Evolutionary conservation across 2,329 filamentous ascomycete genomes (phyloP).

Genomic region (Ophiognomonia clavigignenti-juglandacearum): DNA sequence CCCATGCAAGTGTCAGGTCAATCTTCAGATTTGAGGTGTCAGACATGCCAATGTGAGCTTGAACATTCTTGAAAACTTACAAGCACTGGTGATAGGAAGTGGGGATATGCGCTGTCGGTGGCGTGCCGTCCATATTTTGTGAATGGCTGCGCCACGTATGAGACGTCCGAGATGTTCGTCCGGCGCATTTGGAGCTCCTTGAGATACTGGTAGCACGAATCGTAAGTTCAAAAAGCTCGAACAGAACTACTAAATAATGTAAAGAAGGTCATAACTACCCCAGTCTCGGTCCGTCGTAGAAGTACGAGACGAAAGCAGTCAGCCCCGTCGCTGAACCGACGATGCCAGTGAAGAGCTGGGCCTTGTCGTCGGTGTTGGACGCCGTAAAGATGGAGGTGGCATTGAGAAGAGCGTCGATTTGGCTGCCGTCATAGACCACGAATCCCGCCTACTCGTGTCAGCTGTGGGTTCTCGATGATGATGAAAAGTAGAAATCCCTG

Average conservation of each 20-base stretch:
- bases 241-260: too few species aligned
- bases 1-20: too few species aligned
- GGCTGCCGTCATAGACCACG: conserved; percentile 11
- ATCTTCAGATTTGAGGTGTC: too few species aligned
- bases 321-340: conserved; percentile 13
- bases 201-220: conserved; percentile 9
- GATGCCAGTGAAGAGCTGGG: conserved; percentile 24
- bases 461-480: too few species aligned
- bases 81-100: conserved; percentile 22
- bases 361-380: conserved; percentile 23
- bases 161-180: conserved; percentile 17
- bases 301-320: conserved; percentile 19
- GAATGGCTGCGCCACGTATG: conserved; percentile 27
- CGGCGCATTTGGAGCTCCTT: conserved; percentile 16
- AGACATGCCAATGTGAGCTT: too few species aligned
- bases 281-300: conserved; percentile 25
- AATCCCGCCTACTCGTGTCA: background rate
- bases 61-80: too few species aligned
- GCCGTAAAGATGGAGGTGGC: conserved; percentile 22
- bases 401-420: conserved; percentile 20
- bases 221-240: conserved; percentile 17
- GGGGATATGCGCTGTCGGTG: conserved; percentile 26
- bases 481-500: too few species aligned
- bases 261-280: conserved; percentile 20
- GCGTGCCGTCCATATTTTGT: conserved; percentile 23